phyloP scores from a whole-genome alignment of 371 early-diverging fungal genomes.

The Smittium culicis region DNA sequence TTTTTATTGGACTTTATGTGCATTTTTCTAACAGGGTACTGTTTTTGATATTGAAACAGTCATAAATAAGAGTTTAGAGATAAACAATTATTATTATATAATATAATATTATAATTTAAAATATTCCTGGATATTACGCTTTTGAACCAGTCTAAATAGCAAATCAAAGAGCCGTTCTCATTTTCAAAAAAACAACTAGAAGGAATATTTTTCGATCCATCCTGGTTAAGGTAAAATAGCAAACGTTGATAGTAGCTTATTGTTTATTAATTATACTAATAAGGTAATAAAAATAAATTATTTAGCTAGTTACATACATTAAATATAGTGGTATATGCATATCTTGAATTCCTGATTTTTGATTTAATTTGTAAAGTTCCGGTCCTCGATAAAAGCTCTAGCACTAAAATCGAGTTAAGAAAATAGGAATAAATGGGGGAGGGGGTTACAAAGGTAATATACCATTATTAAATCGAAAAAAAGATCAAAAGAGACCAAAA shows the following conservation, averaged over 20 bases:
- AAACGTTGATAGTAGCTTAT: not conserved
- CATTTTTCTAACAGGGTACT: slow-evolving; percentile 8
- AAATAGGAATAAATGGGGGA: not conserved
- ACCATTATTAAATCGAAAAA: not conserved
- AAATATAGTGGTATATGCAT: not conserved
- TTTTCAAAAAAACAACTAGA: not conserved
- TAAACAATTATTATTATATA: not conserved
- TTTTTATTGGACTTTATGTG: not conserved
- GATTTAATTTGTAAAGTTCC: slow-evolving; percentile 2
- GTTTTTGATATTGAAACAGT: too few species aligned
- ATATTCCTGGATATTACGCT: not conserved
- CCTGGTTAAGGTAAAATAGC: not conserved
- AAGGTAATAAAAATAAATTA: not conserved
- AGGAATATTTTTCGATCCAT: not conserved
- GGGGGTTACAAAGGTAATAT: not conserved
- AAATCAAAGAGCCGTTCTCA: slow-evolving; percentile 4
- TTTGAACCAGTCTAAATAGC: slow-evolving; percentile 8
- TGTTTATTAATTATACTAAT: not conserved
- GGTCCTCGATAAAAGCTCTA: not conserved
- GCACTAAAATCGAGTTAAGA: not conserved
- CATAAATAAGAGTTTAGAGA: slow-evolving; percentile 5
- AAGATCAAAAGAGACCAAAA: not conserved
- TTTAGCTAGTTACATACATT: not conserved
- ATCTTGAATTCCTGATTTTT: not conserved
- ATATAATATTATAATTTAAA: not conserved